Conservation (phyloP, 2,329 filamentous ascomycete genomes). For the Calonectria hawksworthii region DNA sequence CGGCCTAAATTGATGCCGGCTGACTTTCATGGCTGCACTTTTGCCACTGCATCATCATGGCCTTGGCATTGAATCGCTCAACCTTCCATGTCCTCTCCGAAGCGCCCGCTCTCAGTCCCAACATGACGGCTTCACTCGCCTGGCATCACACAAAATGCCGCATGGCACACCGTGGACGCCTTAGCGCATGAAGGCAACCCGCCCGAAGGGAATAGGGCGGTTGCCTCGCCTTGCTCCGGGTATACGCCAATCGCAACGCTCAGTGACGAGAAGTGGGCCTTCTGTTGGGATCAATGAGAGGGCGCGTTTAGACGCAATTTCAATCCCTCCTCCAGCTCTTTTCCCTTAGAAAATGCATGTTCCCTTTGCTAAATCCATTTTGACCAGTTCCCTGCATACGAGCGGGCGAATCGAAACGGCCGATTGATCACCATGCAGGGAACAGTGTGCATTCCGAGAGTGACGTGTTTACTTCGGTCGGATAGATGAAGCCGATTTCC, state of each 20-base stretch:
- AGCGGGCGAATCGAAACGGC: not conserved
- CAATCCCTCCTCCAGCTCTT: no score
- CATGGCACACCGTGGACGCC: not conserved
- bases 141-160: not conserved
- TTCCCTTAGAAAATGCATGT: not conserved
- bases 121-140: not conserved
- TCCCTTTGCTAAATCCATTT: not conserved
- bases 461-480: not conserved
- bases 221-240: not conserved
- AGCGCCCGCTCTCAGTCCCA: no score
- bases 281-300: not conserved
- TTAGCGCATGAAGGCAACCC: not conserved
- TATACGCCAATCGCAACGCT: not conserved
- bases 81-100: not conserved
- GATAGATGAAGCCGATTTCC: not conserved
- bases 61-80: not conserved
- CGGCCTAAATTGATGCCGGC: not conserved
- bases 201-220: not conserved
- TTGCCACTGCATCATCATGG: not conserved
- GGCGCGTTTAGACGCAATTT: not conserved
- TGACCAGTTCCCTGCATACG: not conserved
- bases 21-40: not conserved
- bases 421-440: not conserved
- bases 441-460: not conserved
- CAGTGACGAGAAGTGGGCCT: not conserved